These are phyloP conservation scores for Chamaenerion angustifolium DNA, from an alignment of 345 rosid genomes.

Conservation along the genomic window DNA sequence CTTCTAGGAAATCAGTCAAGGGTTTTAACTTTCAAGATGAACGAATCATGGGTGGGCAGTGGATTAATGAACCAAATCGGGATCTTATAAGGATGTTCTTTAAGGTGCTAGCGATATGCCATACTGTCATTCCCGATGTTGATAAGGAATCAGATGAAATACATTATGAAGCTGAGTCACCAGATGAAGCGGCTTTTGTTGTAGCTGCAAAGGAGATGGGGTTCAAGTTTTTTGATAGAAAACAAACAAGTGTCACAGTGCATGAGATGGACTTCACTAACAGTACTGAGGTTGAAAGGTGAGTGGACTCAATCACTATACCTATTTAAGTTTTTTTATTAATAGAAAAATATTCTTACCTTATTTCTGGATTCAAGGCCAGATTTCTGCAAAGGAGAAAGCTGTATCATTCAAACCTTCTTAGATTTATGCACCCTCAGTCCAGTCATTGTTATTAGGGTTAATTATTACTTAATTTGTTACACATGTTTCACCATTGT, in stretches of 20 bases:
- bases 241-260: slow-evolving; percentile 43
- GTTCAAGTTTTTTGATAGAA: slow-evolving; percentile 53
- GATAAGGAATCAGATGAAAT: slow-evolving; percentile 25
- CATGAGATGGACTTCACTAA: slow-evolving; percentile 35
- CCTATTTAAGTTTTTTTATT: no score
- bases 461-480: no score
- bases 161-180: slow-evolving; percentile 78
- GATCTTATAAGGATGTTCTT: slow-evolving; percentile 43
- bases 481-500: no score
- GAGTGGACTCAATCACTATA: slow-evolving; percentile 3
- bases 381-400: no score
- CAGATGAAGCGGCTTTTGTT: slow-evolving; percentile 83
- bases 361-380: no score
- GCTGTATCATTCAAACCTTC: no score
- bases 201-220: slow-evolving; percentile 75
- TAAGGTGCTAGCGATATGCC: slow-evolving; percentile 57
- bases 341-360: no score
- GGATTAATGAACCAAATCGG: slow-evolving; percentile 42
- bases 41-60: slow-evolving; percentile 51
- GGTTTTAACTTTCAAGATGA: slow-evolving; percentile 85
- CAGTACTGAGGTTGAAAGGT: slow-evolving; percentile 34
- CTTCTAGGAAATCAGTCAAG: slow-evolving; percentile 25
- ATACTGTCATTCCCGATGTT: slow-evolving; percentile 61
- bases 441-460: no score
- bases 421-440: no score